Evolutionary conservation across 768 basidiomycete species (phyloP).

Genomic region (Boletus rubescentipes): DNA sequence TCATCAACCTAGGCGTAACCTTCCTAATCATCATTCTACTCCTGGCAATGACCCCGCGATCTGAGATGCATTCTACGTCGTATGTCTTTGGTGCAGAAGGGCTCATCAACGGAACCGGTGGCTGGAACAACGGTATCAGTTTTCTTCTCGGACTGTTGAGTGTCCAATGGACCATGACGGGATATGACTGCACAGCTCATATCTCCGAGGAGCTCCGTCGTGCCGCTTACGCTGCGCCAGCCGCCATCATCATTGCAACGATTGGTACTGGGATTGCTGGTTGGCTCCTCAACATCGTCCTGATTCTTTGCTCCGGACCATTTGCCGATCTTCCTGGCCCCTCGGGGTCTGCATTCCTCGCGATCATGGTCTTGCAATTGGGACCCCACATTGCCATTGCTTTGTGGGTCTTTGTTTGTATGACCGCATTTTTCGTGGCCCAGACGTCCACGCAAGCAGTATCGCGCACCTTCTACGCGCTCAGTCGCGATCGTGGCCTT

Average conservation of each 20-base stretch:
- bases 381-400: slow-evolving; percentile 50
- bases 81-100: slow-evolving; percentile 54
- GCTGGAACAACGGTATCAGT: slow-evolving; percentile 40
- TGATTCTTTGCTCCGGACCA: slow-evolving; percentile 58
- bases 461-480: slow-evolving; percentile 58
- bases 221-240: slow-evolving; percentile 48
- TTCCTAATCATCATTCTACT: slow-evolving; percentile 44
- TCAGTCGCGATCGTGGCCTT: slow-evolving; percentile 53
- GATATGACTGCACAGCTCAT: slow-evolving; percentile 29
- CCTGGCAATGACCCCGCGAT: slow-evolving; percentile 41
- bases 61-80: slow-evolving; percentile 54
- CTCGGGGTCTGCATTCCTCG: slow-evolving; percentile 54
- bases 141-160: slow-evolving; percentile 47
- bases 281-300: slow-evolving; percentile 65
- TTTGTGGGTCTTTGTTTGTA: slow-evolving; percentile 57
- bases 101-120: slow-evolving; percentile 43
- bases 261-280: slow-evolving; percentile 51
- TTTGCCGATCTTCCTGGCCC: slow-evolving; percentile 49
- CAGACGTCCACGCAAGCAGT: slow-evolving; percentile 53
- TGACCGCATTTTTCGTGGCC: slow-evolving; percentile 62
- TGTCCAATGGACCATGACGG: slow-evolving; percentile 48
- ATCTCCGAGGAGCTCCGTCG: slow-evolving; percentile 48
- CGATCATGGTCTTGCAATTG: slow-evolving; percentile 54
- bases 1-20: slow-evolving; percentile 45
- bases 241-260: slow-evolving; percentile 44